Base-by-base conservation (phyloP, 352 stramenopile species). In the Globisporangium orthogonon region DNA sequence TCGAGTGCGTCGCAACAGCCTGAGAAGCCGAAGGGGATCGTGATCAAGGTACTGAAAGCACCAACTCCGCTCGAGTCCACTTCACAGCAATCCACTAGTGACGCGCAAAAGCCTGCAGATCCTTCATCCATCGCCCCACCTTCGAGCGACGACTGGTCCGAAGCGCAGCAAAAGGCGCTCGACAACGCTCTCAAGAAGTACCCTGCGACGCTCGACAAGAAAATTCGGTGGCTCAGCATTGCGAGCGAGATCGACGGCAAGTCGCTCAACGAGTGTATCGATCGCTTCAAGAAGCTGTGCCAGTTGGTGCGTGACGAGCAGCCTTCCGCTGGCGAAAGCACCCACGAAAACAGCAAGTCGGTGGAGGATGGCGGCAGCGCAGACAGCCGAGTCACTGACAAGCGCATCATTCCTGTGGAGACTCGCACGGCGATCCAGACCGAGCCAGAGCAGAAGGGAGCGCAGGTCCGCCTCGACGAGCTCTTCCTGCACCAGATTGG, bases 261-360 rank as follows among this genome's bases (percentile, higher is more conserved):
- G 33, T 81, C 76, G 7, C 52, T 94, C 35, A 91, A 87, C 56
- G 80, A 94, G 37, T 94, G 84, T 49, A 90, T 94, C 48, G 82
- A 91, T 41, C 80, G 84, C 3, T 94, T 84, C 58, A 86, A 91
- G 62, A 54, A 75, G 41, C 56, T 94, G 2, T 80, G 73, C 41
- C 59, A 74, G 23, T 50, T 89, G 33, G 62, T 92, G 0, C 71
- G 74, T 28, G 69, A 54, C 4, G 65, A 58, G 7, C 49, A 56
- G 17, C 45, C 58, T 10, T 23, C n/a, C 17, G 31, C 15, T 7
- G 6, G 7, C 3, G 30, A 29, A 29, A 49, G 14, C 40, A 35
- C 13, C 7, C 56, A 56, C 4, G 51, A 51, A 17, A 44, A 28
- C 18, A 53, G 6, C 11, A 9, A n/a, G 4, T 7, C 33, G 7